Conservation (phyloP, 306 rosid species). For the Prunus mongolica region DNA sequence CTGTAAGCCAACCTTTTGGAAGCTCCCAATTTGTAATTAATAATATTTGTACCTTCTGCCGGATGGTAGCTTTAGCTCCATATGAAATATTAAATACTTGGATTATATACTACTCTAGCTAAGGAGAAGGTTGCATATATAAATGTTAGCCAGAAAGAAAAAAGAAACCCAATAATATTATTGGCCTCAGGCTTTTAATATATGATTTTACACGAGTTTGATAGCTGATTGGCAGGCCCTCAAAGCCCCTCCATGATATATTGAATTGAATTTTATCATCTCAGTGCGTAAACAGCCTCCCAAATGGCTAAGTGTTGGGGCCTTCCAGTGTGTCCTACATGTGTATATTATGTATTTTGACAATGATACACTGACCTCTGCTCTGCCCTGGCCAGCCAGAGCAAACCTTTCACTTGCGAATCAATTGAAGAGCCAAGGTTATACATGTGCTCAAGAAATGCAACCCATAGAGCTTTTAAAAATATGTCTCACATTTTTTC, state of each 20-base stretch:
- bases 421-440: not conserved
- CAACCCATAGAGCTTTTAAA: not conserved
- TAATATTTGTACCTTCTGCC: constrained; percentile 14
- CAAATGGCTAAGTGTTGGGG: not conserved
- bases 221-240: constrained; percentile 11
- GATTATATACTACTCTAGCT: not conserved
- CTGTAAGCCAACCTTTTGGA: not conserved
- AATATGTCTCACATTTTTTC: not conserved
- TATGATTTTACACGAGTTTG: not conserved
- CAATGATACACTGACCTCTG: not conserved
- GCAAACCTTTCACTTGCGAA: not conserved
- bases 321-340: not conserved
- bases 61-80: not conserved
- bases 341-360: not conserved
- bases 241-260: not conserved
- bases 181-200: not conserved
- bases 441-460: not conserved
- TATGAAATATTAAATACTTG: not conserved
- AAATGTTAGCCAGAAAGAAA: not conserved
- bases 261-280: not conserved
- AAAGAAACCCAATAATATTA: not conserved
- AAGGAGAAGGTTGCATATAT: not conserved
- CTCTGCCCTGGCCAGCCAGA: constrained; percentile 1
- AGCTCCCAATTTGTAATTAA: not conserved
- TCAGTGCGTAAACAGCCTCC: not conserved